Evolutionary conservation across 73 alveolate species (phyloP), one percentile per base, ranked within the genome.

Genomic region (Paramecium primaurelia): DNA sequence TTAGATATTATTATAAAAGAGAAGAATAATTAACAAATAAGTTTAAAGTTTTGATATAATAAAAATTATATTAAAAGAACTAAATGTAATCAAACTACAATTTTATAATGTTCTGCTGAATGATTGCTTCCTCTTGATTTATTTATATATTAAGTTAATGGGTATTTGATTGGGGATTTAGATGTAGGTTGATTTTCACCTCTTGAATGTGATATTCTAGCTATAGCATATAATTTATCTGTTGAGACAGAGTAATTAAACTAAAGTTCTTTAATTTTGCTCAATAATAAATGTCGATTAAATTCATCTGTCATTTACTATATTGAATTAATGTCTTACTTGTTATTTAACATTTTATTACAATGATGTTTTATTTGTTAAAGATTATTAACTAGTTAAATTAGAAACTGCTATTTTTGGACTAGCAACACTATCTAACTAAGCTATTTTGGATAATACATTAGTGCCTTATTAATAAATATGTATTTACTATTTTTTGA

Each of bases 71-170:
- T 54, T 18, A 54, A 54, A 54, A 54, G 69, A 54, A 54, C 25
- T 54, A 54, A 54, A 54, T 54, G 30, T 54, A 68, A 68, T 68
- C 84, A 68, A 68, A 68, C 84, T 6, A 26, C 22, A n/a, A 34
- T n/a, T 75, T 75, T 75, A 75, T 75, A 75, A 37, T 75, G 88
- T 75, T 75, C 88, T 75, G 88, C 88, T 75, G 88, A 75, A 37
- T 75, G 88, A 45, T 75, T 75, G 68, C 88, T 75, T 75, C 88
- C 88, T 36, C 88, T 75, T 37, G 88, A 32, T 37, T 75, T 75
- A 68, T 68, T 68, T 34, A 37, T 45, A 16, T 75, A 75, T 18
- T 45, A 54, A 16, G 69, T 9, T 32, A 75, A 32, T 37, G 58
- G 60, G 12, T 75, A 75, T 20, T 75, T 75, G 34, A 75, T 75